Conservation (phyloP, 2,329 filamentous ascomycete genomes). For the Neofusicoccum cordaticola region DNA sequence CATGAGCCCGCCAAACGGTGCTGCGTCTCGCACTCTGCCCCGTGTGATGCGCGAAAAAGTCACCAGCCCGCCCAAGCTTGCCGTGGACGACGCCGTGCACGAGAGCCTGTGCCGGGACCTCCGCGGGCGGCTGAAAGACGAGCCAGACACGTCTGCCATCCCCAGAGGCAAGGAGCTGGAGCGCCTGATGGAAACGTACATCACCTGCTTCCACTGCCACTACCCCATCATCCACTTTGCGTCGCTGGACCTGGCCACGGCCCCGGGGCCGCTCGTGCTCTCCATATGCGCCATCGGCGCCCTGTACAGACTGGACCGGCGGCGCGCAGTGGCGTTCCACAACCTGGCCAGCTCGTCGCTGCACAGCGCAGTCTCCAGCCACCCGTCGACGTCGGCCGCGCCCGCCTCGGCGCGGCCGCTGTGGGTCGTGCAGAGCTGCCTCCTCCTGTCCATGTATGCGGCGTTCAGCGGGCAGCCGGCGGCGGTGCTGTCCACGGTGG, state of each 20-base stretch:
- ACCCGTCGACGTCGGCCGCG: neutral
- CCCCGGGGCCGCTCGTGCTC: slow-evolving; percentile 30
- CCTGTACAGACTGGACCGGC: slow-evolving; percentile 32
- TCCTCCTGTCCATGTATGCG: slow-evolving; percentile 29
- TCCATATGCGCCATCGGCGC: slow-evolving; percentile 38
- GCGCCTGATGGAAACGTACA: slow-evolving; percentile 28
- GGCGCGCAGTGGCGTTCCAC: slow-evolving; percentile 26
- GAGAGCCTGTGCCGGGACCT: neutral
- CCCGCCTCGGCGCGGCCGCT: slow-evolving; percentile 20
- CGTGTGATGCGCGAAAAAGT: neutral
- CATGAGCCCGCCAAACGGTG: neutral
- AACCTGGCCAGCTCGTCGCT: slow-evolving; percentile 21
- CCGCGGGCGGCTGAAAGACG: neutral
- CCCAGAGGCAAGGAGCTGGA: slow-evolving; percentile 25
- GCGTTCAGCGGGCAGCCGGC: slow-evolving; percentile 28
- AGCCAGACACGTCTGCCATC: slow-evolving; percentile 15
- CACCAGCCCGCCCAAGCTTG: neutral
- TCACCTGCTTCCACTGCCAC: slow-evolving; percentile 33
- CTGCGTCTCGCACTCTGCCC: neutral
- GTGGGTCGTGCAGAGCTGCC: slow-evolving; percentile 31
- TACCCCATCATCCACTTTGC: slow-evolving; percentile 35
- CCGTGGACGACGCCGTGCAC: neutral
- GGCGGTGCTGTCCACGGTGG: slow-evolving; percentile 20
- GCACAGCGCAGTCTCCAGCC: slow-evolving; percentile 16
- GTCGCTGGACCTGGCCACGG: slow-evolving; percentile 26